phyloP scores from a whole-genome alignment of 1,284 basidiomycete genomes.

The Leccinum huronense region DNA sequence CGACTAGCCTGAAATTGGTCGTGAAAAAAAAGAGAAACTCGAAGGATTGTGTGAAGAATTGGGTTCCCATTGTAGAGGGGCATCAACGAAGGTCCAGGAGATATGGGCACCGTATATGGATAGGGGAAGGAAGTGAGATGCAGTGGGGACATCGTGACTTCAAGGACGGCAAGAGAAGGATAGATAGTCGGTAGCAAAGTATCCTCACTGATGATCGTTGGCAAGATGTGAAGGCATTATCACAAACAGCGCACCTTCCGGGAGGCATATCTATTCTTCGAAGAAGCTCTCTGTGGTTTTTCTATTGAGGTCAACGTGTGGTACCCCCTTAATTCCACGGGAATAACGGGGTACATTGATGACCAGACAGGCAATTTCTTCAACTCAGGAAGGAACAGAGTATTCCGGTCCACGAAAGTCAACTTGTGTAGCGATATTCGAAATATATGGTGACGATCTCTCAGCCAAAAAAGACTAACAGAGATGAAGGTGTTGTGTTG shows the following conservation, averaged over 20 bases:
- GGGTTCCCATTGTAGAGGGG: slow-evolving; percentile 14
- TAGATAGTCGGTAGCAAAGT: slow-evolving; percentile 63
- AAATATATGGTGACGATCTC: slow-evolving; percentile 44
- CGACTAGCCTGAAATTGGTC: slow-evolving; percentile 8
- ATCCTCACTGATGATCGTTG: slow-evolving; percentile 54
- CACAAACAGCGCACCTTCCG: slow-evolving; percentile 26
- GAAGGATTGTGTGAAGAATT: slow-evolving; percentile 12
- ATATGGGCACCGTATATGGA: slow-evolving; percentile 23
- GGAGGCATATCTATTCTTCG: slow-evolving; percentile 39
- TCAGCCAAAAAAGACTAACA: slow-evolving; percentile 42
- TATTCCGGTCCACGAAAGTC: slow-evolving; percentile 71
- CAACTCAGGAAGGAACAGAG: slow-evolving; percentile 63
- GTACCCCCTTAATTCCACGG: slow-evolving; percentile 59
- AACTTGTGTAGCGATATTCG: slow-evolving; percentile 63
- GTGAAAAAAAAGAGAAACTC: slow-evolving; percentile 10
- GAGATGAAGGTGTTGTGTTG: slow-evolving; percentile 59
- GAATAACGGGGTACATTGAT: slow-evolving; percentile 68
- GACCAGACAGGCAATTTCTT: slow-evolving; percentile 72
- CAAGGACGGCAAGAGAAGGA: slow-evolving; percentile 57
- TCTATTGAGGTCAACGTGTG: slow-evolving; percentile 36
- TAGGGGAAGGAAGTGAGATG: slow-evolving; percentile 17
- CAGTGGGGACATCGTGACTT: slow-evolving; percentile 33
- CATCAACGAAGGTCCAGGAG: slow-evolving; percentile 13
- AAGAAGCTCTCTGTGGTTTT: slow-evolving; percentile 55
- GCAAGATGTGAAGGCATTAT: slow-evolving; percentile 15